Percentiles rank a stretch among this genome's conserved stretches.
Evolutionary conservation across 1,284 basidiomycete genomes (phyloP).

Genomic region (Ustilago lituana): DNA sequence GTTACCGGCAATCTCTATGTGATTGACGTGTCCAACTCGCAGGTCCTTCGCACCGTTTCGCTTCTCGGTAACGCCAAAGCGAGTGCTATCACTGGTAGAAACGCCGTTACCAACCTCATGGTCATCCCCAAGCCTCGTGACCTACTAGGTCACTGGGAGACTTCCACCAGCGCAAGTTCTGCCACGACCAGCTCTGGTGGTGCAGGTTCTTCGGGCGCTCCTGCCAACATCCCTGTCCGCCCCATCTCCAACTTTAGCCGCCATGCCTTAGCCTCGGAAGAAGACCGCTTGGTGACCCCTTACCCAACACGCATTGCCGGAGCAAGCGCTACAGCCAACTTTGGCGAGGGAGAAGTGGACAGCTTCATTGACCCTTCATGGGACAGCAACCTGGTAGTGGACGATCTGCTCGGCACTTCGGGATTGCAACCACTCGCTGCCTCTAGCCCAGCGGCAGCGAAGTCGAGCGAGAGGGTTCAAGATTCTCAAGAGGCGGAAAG

Average conservation of each 20-base stretch:
- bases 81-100: conserved; percentile 36
- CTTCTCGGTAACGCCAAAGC: conserved; percentile 40
- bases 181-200: conserved; percentile 19
- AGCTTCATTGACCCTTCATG: conserved; percentile 38
- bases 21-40: conserved; percentile 88
- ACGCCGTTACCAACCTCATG: conserved; percentile 53
- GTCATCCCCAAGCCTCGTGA: conserved; percentile 47
- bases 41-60: conserved; percentile 80
- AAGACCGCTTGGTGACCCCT: conserved; percentile 29
- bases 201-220: conserved; percentile 10
- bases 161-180: conserved; percentile 14
- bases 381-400: conserved; percentile 33
- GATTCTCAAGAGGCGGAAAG: conserved; percentile 9
- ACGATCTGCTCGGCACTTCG: conserved; percentile 7
- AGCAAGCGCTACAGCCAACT: conserved; percentile 5
- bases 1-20: conserved; percentile 75
- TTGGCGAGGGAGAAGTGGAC: conserved; percentile 12
- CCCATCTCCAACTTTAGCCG: conserved; percentile 38
- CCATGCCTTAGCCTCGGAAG: conserved; percentile 28
- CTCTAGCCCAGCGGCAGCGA: not conserved
- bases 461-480: conserved; percentile 3
- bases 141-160: conserved; percentile 42
- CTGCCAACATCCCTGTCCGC: conserved; percentile 27
- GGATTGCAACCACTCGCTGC: not conserved
- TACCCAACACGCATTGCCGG: conserved; percentile 31